phyloP scores from a whole-genome alignment of 139 green algal genomes.

The Coccomyxa sp. region DNA sequence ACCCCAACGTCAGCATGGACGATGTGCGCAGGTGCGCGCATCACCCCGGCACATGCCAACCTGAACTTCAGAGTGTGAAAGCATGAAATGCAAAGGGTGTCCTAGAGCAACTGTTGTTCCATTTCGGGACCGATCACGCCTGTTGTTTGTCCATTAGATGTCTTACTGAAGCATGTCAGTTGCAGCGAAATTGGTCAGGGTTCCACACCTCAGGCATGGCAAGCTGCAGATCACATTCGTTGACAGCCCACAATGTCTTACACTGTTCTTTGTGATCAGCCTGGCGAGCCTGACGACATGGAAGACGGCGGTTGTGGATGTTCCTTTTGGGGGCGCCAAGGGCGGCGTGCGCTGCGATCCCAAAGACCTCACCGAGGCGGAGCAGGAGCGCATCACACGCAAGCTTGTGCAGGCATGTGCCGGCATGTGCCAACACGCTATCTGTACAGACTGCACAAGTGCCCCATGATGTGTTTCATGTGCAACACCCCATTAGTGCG shows the following conservation, averaged over 20 bases:
- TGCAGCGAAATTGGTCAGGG: no score
- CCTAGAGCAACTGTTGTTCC: neutral
- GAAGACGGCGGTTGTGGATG: conserved; percentile 94
- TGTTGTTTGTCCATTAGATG: no score
- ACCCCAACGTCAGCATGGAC: conserved; percentile 72
- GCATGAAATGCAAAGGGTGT: neutral
- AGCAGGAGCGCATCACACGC: conserved; percentile 87
- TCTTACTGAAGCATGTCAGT: no score
- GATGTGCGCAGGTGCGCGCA: conserved; percentile 52
- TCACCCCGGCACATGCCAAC: neutral
- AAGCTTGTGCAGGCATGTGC: conserved; percentile 74
- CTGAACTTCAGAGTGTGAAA: neutral
- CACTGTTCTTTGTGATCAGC: neutral
- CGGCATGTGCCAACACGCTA: no score
- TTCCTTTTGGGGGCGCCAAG: conserved; percentile 94
- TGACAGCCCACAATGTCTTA: no score
- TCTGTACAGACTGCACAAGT: no score
- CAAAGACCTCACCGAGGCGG: conserved; percentile 55
- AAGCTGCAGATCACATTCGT: neutral
- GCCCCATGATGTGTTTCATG: no score
- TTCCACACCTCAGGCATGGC: no score
- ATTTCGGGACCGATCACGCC: neutral
- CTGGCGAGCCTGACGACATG: conserved; percentile 82
- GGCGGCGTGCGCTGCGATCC: conserved; percentile 67
- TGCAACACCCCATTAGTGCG: no score